Conservation (phyloP, 1,284 basidiomycete genomes). For the Agaricales sp. region DNA sequence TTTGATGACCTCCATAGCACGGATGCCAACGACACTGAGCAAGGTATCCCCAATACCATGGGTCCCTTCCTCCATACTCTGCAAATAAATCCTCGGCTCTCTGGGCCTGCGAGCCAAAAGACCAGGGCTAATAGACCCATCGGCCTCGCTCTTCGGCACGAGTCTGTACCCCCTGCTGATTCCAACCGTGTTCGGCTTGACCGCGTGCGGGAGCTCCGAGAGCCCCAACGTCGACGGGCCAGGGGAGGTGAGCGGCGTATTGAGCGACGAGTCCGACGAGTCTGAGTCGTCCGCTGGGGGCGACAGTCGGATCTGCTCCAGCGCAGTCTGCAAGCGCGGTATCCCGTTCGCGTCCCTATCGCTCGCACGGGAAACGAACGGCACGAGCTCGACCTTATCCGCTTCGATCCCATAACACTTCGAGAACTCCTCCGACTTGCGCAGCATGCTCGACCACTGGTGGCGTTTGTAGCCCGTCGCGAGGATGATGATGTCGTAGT, state of each 20-base stretch:
- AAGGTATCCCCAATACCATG: slow-evolving; percentile 51
- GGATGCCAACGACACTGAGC: slow-evolving; percentile 37
- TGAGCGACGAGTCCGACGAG: neutral
- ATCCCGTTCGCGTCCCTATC: neutral
- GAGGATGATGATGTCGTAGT: slow-evolving; percentile 41
- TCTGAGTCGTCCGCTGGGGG: neutral
- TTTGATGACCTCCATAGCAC: slow-evolving; percentile 38
- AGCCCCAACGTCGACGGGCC: neutral
- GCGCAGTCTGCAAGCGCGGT: neutral
- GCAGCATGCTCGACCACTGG: slow-evolving; percentile 36
- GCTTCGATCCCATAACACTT: slow-evolving; percentile 18
- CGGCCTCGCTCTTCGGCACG: slow-evolving; percentile 20
- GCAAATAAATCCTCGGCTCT: slow-evolving; percentile 40
- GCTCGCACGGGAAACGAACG: neutral
- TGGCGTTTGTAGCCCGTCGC: slow-evolving; percentile 49
- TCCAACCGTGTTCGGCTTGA: slow-evolving; percentile 21
- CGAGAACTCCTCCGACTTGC: slow-evolving; percentile 27
- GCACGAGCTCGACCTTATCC: neutral
- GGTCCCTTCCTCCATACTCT: slow-evolving; percentile 45
- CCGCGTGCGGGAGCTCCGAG: slow-evolving; percentile 6
- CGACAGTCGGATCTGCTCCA: neutral
- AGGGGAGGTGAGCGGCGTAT: neutral
- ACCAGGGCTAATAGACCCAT: slow-evolving; percentile 14
- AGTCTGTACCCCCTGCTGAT: slow-evolving; percentile 37
- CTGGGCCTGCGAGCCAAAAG: neutral